These are phyloP conservation scores for Solanum chiquidenum DNA, from an alignment of 257 asterid genomes.

Conservation along the genomic window DNA sequence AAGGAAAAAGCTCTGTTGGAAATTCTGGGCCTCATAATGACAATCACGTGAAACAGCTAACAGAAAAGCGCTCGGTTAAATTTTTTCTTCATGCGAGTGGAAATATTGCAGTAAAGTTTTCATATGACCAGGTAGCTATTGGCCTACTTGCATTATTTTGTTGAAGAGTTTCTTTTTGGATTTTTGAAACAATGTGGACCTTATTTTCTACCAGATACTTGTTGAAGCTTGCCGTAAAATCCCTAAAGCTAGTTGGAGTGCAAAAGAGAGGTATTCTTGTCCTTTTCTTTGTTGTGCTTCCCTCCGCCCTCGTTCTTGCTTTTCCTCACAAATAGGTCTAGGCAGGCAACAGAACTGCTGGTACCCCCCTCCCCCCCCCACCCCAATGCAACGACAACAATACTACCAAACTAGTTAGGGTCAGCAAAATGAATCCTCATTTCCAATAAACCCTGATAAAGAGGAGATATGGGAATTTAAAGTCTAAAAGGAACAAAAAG, in stretches of 20 bases:
- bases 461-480: neutral
- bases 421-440: neutral
- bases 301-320: neutral
- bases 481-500: neutral
- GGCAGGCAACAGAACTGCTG: neutral
- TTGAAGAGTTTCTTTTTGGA: neutral
- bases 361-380: neutral
- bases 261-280: slow-evolving; percentile 63
- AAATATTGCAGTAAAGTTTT: slow-evolving; percentile 68
- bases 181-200: neutral
- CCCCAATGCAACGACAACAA: neutral
- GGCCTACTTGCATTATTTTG: neutral
- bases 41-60: slow-evolving; percentile 33
- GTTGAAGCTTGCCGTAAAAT: slow-evolving; percentile 58
- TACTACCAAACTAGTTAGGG: neutral
- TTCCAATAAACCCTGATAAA: neutral
- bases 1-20: neutral
- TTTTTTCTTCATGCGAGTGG: slow-evolving; percentile 73
- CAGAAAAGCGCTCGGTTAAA: slow-evolving; percentile 36
- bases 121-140: slow-evolving; percentile 46
- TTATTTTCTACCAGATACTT: slow-evolving; percentile 37
- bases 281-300: neutral
- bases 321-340: neutral
- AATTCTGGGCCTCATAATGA: slow-evolving; percentile 10
- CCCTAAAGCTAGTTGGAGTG: slow-evolving; percentile 74